Evolutionary conservation across 176 grass and related monocot species (phyloP), one percentile per base, ranked within the genome.

Genomic region (Bolboschoenus planiculmis): DNA sequence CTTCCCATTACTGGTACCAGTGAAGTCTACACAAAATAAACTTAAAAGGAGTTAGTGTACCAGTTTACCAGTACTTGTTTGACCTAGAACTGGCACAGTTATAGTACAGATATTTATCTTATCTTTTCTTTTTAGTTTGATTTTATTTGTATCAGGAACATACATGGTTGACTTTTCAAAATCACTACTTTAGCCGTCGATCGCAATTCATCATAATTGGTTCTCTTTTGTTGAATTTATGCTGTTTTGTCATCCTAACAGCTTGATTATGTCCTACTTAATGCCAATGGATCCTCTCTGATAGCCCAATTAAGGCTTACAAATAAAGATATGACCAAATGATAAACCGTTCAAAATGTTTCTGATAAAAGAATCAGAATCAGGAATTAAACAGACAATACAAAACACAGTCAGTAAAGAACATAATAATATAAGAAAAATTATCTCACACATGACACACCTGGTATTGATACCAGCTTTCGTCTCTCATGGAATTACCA

Each of bases 21-120:
- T 62, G 78, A 59, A 81, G 53, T 35, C 78, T 81, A 43, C n/a
- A 79, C 6, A 79, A 56, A 79, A 79, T 79, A 36, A 81, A 81
- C 10, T 60, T 44, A 10, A 78, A 51, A 16, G n/a, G 39, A 73
- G 36, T 46, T 44, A 44, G 40, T 44, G 5, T 72, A 73, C 10
- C 6, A 24, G 46, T 46, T 43, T 46, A 27, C 39, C 1, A 4
- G n/a, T 71, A 15, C 9, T 62, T 62, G 27, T 62, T 62, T 30
- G 27, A 62, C 31, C 24, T 62, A 62, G 60, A 34, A 18, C 30
- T 64, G 60, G 10, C 60, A 64, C 60, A 64, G 30, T 63, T 33
- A 33, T 34, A 31, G 60, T 63, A 63, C 13, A 63, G 4, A 16
- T 2, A 34, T 31, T 63, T 34, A n/a, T n/a, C n/a, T n/a, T n/a